Evolutionary conservation across 331 rosid species (phyloP).

Genomic region (Saraca asoca): DNA sequence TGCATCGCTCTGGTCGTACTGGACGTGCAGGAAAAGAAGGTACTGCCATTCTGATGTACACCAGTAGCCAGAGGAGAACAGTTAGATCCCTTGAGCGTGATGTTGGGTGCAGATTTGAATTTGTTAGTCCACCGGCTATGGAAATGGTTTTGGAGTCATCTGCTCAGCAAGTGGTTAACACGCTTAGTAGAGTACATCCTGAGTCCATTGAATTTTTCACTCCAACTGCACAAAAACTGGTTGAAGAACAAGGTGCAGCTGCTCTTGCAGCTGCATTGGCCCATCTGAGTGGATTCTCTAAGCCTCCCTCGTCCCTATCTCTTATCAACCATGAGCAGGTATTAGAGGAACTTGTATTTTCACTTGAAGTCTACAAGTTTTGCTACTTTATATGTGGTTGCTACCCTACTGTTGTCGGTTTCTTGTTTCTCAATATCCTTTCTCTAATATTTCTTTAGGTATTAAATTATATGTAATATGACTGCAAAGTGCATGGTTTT

Average conservation of each 20-base stretch:
- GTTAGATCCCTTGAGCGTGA: conserved; percentile 96
- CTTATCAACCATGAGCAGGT: conserved; percentile 91
- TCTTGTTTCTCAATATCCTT: background rate
- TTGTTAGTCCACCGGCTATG: conserved; percentile 68
- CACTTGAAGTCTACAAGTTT: conserved; percentile 20
- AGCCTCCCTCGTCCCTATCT: conserved; percentile 91
- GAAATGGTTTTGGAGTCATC: conserved; percentile 81
- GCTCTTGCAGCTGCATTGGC: conserved; percentile 99
- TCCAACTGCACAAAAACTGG: conserved; percentile 79
- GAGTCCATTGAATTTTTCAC: conserved; percentile 81
- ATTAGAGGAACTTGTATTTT: conserved; percentile 28
- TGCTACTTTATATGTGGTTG: conserved; percentile 1
- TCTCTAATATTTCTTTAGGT: background rate
- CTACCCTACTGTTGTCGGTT: background rate
- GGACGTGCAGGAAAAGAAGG: conserved; percentile 98
- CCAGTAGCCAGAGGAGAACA: conserved; percentile 92
- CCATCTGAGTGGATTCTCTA: conserved; percentile 89
- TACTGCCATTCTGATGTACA: conserved; percentile 79
- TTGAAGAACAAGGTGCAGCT: conserved; percentile 76
- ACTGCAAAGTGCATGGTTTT: too few species aligned
- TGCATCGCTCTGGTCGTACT: conserved; percentile 99
- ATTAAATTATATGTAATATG: background rate
- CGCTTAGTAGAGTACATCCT: conserved; percentile 84
- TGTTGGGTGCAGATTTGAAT: conserved; percentile 90
- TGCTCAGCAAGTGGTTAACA: conserved; percentile 82